Evolutionary conservation across 164 flowering plant species (phyloP).

Genomic region (Chimonanthus salicifolius): DNA sequence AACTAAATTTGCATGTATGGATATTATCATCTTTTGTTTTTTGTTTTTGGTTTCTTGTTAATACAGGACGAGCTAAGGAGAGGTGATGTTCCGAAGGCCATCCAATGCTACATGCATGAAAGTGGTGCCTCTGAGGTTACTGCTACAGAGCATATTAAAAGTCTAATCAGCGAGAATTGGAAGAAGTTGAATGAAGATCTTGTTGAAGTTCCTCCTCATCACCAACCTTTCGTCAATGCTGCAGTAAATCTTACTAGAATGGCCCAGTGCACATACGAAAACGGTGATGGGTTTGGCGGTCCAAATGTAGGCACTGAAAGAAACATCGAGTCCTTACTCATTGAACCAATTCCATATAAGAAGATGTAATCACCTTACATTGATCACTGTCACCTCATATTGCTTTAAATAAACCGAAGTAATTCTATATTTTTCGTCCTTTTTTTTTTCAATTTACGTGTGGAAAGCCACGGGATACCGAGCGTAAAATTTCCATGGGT

Average conservation of each 20-base stretch:
- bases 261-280: background rate
- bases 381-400: too few species aligned
- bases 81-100: background rate
- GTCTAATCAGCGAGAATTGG: background rate
- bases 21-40: too few species aligned
- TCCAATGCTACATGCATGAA: conserved; percentile 2
- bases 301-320: background rate
- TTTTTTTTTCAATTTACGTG: too few species aligned
- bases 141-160: background rate
- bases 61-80: background rate
- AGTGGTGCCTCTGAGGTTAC: background rate
- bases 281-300: background rate
- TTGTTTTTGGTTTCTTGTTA: too few species aligned
- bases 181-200: background rate
- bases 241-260: background rate
- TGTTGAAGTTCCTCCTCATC: background rate
- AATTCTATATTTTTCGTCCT: too few species aligned
- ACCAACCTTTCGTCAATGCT: background rate
- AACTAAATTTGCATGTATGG: too few species aligned
- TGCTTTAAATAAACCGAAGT: too few species aligned
- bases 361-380: too few species aligned
- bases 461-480: too few species aligned
- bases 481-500: rapidly evolving
- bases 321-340: background rate
- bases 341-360: background rate